Evolutionary conservation across 1,284 basidiomycete species (phyloP).

Genomic region (Fomes fomentarius): DNA sequence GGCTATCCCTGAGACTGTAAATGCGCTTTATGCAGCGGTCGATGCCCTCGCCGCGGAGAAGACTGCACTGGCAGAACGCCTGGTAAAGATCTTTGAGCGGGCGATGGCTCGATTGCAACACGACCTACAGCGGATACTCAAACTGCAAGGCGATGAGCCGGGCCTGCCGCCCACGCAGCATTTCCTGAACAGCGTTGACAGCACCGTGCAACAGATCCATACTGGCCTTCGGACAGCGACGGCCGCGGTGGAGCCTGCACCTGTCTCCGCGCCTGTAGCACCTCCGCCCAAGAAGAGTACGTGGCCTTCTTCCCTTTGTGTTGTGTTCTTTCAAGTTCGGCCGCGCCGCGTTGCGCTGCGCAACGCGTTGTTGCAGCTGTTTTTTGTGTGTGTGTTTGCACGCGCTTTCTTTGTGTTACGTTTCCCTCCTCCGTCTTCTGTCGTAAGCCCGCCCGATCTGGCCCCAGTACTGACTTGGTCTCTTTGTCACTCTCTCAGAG

Average conservation of each 20-base stretch:
- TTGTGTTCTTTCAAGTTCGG: neutral
- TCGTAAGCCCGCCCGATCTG: neutral
- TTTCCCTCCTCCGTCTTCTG: neutral
- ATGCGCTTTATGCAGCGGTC: conserved; percentile 55
- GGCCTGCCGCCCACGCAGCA: conserved; percentile 31
- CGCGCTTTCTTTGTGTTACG: neutral
- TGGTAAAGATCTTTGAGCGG: conserved; percentile 54
- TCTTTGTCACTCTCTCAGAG: conserved; percentile 19
- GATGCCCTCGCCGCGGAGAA: conserved; percentile 59
- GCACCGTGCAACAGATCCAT: conserved; percentile 49
- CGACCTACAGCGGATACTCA: conserved; percentile 56
- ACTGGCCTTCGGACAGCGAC: conserved; percentile 52
- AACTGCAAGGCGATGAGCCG: conserved; percentile 57
- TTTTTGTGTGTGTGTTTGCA: no score
- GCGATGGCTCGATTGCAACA: conserved; percentile 58
- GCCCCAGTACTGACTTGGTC: neutral
- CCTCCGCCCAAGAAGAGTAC: conserved; percentile 31
- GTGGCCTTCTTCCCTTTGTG: conserved; percentile 12
- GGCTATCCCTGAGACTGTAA: conserved; percentile 51
- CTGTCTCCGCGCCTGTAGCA: conserved; percentile 22
- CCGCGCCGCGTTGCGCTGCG: neutral
- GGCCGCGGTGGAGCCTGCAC: conserved; percentile 25
- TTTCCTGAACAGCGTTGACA: conserved; percentile 35
- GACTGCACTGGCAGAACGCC: conserved; percentile 52
- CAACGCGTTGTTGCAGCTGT: neutral